Evolutionary conservation across 257 asterid species (phyloP), one percentile per base, ranked within the genome.

Genomic region (Prunella vulgaris): DNA sequence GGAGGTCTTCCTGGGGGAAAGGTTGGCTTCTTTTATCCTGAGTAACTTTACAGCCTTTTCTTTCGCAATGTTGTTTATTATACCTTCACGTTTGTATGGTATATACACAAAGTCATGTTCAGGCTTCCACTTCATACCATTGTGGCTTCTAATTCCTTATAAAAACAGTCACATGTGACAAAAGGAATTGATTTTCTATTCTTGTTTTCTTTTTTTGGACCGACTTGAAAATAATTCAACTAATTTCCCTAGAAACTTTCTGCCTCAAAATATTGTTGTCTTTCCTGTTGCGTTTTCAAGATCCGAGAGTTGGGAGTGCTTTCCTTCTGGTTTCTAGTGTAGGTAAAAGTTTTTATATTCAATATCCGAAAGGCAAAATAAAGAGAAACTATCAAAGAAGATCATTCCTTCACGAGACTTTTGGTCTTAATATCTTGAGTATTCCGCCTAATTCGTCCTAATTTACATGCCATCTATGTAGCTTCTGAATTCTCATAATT

Each of bases 1-100:
- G 97, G 99, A 25, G 99, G 99, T 79, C 90, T 92, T 78, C 97
- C 97, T 14, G 98, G 97, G 7, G 98, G 97, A 28, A 90, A 92
- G 93, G 98, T 92, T 35, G 49, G 70, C 22, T 61, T 74, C 46
- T 60, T 76, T 30, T 24, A 56, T 68, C 65, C 48, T 28, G 66
- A 35, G 54, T 42, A 54, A 20, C 30, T 27, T 14, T 38, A 27
- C 21, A 24, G 10, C 48, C 1, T 69, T 65, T 30, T 15, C 27
- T 38, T 32, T 20, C 15, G 35, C 52, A 1, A 15, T 51, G 66
- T 15, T 48, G 4, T 57, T 30, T 42, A 30, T 53, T 57, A 61
- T 38, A 40, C 15, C 13, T 71, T 30, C 42, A 44, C 30, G 63
- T 9, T 51, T n/a, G 42, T 60, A 17, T 70, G 53, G 32, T 59